phyloP scores from a whole-genome alignment of 2,329 filamentous ascomycete genomes.

The Myriangium duriaei region DNA sequence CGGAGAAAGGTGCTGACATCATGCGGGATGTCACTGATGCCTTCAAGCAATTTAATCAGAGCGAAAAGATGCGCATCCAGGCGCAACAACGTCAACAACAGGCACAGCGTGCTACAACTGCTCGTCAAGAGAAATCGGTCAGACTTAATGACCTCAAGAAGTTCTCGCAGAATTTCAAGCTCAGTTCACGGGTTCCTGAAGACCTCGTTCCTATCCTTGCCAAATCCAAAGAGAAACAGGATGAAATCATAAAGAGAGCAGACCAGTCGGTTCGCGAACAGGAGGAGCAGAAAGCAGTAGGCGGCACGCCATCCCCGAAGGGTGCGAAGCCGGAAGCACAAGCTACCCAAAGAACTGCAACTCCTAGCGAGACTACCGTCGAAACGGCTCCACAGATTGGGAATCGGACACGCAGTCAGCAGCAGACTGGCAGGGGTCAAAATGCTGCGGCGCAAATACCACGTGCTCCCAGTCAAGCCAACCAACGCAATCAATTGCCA shows the following conservation, averaged over 20 bases:
- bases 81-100: slow-evolving; percentile 37
- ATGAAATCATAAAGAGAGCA: slow-evolving; percentile 82
- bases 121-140: slow-evolving; percentile 67
- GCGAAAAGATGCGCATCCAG: slow-evolving; percentile 47
- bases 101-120: slow-evolving; percentile 43
- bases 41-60: slow-evolving; percentile 52
- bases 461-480: neutral
- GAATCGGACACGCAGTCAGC: slow-evolving; percentile 6
- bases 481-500: slow-evolving; percentile 5
- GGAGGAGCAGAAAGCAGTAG: slow-evolving; percentile 29
- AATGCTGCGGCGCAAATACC: slow-evolving; percentile 1
- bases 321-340: slow-evolving; percentile 1
- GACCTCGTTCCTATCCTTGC: slow-evolving; percentile 91
- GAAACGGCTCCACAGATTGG: slow-evolving; percentile 7
- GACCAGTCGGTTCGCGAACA: slow-evolving; percentile 56
- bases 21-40: slow-evolving; percentile 49
- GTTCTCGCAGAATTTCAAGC: slow-evolving; percentile 87
- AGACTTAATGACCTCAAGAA: slow-evolving; percentile 92
- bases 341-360: neutral
- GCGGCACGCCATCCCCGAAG: neutral
- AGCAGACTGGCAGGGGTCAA: slow-evolving; percentile 3
- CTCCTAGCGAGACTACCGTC: neutral
- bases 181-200: slow-evolving; percentile 79
- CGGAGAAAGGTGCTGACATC: slow-evolving; percentile 41
- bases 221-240: slow-evolving; percentile 90